These are phyloP conservation scores for Nematodospora anomalae DNA, from an alignment of 1,139 yeast species.

Conservation along the genomic window DNA sequence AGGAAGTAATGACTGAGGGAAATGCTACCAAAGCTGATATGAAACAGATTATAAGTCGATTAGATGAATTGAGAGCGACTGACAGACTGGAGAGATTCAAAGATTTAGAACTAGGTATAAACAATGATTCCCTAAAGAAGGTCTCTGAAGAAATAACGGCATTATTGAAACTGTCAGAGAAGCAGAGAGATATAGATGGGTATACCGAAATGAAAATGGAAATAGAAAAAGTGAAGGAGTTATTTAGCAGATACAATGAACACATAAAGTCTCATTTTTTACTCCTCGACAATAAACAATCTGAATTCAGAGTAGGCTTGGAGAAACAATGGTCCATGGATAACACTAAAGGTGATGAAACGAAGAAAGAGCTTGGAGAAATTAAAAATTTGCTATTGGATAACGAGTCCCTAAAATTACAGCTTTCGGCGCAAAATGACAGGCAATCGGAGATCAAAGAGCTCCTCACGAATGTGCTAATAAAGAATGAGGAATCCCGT, in stretches of 20 bases:
- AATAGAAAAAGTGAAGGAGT: constrained; percentile 3
- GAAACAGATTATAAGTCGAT: constrained; percentile 20
- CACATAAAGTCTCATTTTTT: constrained; percentile 2
- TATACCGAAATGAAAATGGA: constrained; percentile 4
- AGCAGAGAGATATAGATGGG: background rate
- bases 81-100: background rate
- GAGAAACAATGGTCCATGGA: constrained; percentile 1
- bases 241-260: constrained; percentile 3
- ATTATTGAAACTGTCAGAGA: background rate
- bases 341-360: background rate
- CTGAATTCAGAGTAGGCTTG: constrained; percentile 3
- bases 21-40: constrained; percentile 39
- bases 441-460: background rate
- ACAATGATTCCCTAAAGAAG: background rate
- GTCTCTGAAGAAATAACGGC: background rate
- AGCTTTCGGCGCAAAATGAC: background rate
- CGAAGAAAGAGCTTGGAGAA: background rate
- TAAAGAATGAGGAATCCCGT: background rate
- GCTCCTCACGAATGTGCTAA: background rate
- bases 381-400: too few relatives aligned
- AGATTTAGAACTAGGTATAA: background rate
- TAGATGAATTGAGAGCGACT: constrained; percentile 15
- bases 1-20: constrained; percentile 38
- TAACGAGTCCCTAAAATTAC: background rate
- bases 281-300: constrained; percentile 1